Percentiles rank a stretch among this genome's conserved stretches.
Conservation (phyloP, 2,329 filamentous ascomycete genomes). For the Clarireedia hainanense region DNA sequence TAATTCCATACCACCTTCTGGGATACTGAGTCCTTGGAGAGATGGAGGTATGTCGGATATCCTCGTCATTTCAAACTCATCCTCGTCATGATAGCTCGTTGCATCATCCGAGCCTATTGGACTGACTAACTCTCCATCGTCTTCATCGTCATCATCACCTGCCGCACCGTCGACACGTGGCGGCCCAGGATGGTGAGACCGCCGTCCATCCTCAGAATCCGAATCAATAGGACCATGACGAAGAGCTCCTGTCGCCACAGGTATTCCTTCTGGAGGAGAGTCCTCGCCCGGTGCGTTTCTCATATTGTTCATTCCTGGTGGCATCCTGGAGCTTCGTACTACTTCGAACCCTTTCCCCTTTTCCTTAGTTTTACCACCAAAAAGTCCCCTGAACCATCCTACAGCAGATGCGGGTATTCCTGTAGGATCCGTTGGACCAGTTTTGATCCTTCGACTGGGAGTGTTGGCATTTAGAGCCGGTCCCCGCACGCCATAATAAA, state of each 20-base stretch:
- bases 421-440: conserved; percentile 89
- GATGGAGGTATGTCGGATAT: conserved; percentile 45
- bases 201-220: conserved; percentile 39
- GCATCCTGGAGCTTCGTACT: conserved; percentile 81
- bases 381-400: conserved; percentile 75
- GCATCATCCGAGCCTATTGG: conserved; percentile 33
- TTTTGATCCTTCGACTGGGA: conserved; percentile 78
- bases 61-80: conserved; percentile 34
- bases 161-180: conserved; percentile 26
- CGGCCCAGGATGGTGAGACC: conserved; percentile 32
- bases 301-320: conserved; percentile 55
- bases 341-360: conserved; percentile 97
- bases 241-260: conserved; percentile 40
- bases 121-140: conserved; percentile 22
- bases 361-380: conserved; percentile 83
- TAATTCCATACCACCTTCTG: conserved; percentile 32
- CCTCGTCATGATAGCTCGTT: conserved; percentile 38
- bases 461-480: conserved; percentile 77
- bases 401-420: conserved; percentile 83
- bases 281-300: conserved; percentile 53
- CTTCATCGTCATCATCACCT: conserved; percentile 6
- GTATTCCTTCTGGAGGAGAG: conserved; percentile 58
- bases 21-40: conserved; percentile 50
- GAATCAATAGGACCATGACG: conserved; percentile 54
- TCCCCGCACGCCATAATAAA: conserved; percentile 90